These are phyloP conservation scores for Hypoxylon fuscum DNA, from an alignment of 495 filamentous ascomycete species.

Conservation along the genomic window DNA sequence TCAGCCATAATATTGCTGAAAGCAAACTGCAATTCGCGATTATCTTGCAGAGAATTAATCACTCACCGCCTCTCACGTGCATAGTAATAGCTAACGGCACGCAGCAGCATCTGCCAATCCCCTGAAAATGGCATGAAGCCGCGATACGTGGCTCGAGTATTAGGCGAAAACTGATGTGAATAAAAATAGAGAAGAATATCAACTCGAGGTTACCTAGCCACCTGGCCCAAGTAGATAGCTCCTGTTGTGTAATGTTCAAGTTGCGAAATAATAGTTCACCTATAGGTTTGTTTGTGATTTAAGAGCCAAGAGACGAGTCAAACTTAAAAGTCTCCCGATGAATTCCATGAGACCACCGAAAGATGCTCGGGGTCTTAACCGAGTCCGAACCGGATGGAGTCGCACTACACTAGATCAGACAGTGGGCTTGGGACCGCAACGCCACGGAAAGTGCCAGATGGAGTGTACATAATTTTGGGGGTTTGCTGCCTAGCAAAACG, in stretches of 20 bases:
- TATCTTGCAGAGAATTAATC: slow-evolving; percentile 35
- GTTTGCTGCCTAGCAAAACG: slow-evolving; percentile 14
- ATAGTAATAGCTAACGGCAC: slow-evolving; percentile 25
- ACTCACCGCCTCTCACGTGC: slow-evolving; percentile 37
- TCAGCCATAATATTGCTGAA: slow-evolving; percentile 4
- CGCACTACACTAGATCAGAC: slow-evolving; percentile 14
- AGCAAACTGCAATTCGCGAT: slow-evolving; percentile 33
- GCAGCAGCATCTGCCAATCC: slow-evolving; percentile 38
- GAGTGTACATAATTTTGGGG: slow-evolving; percentile 17
- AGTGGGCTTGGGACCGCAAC: slow-evolving; percentile 10
- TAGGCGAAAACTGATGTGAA: slow-evolving; percentile 15
- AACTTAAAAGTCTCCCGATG: slow-evolving; percentile 31
- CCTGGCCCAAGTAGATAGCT: slow-evolving; percentile 17
- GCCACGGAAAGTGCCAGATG: slow-evolving; percentile 21
- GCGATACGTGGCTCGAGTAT: slow-evolving; percentile 38
- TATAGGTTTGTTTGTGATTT: slow-evolving; percentile 1
- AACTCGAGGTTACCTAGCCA: slow-evolving; percentile 11
- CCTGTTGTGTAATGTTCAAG: slow-evolving; percentile 15
- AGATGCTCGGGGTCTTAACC: slow-evolving; percentile 24
- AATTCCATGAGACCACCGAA: slow-evolving; percentile 30
- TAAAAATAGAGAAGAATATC: slow-evolving; percentile 28
- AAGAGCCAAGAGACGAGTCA: slow-evolving; percentile 9
- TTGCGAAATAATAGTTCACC: background rate
- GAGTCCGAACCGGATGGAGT: slow-evolving; percentile 16
- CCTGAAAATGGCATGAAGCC: slow-evolving; percentile 27